A percentile compares a stretch with the other conserved stretches of the same genome.
These are phyloP conservation scores for Nematodospora valgi DNA, from an alignment of 805 yeast species.

Conservation along the genomic window DNA sequence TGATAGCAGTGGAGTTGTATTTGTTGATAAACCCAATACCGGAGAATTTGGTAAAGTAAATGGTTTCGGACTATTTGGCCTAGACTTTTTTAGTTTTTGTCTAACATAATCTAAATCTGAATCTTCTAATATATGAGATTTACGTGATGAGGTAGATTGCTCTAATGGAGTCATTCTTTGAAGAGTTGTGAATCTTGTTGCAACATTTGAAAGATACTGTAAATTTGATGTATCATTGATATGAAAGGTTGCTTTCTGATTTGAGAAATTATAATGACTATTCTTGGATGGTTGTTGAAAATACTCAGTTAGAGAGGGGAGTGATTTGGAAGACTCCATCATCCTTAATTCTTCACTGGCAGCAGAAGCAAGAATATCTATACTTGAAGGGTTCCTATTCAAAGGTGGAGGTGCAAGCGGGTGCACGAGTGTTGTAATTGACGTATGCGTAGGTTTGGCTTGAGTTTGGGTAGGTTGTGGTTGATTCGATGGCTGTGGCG, in stretches of 20 bases:
- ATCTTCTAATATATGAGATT: constrained; percentile 29
- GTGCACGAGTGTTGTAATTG: constrained; percentile 1
- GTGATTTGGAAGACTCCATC: constrained; percentile 44
- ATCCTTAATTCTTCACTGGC: constrained; percentile 52
- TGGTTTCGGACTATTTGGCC: constrained; percentile 48
- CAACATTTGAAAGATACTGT: constrained; percentile 24
- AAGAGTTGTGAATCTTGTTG: no score
- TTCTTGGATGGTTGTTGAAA: constrained; percentile 24
- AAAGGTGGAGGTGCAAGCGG: background rate
- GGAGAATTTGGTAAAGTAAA: constrained; percentile 45
- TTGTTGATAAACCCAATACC: constrained; percentile 35
- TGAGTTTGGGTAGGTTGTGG: background rate
- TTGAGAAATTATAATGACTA: constrained; percentile 1
- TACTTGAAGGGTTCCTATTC: constrained; percentile 14
- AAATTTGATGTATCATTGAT: constrained; percentile 11
- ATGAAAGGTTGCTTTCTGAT: constrained; percentile 10
- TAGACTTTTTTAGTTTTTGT: constrained; percentile 42
- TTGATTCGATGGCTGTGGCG: background rate
- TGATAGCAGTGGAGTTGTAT: constrained; percentile 39
- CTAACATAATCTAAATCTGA: constrained; percentile 47
- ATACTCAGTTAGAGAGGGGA: constrained; percentile 51
- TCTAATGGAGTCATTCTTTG: constrained; percentile 63
- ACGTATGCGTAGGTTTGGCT: background rate
- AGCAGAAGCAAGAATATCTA: constrained; percentile 51
- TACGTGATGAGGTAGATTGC: no score